A percentile compares a stretch with the other conserved stretches of the same genome.
These are phyloP conservation scores for Trichosphaerium sp. DNA, from an alignment of 78 protist genomes.

Conservation along the genomic window DNA sequence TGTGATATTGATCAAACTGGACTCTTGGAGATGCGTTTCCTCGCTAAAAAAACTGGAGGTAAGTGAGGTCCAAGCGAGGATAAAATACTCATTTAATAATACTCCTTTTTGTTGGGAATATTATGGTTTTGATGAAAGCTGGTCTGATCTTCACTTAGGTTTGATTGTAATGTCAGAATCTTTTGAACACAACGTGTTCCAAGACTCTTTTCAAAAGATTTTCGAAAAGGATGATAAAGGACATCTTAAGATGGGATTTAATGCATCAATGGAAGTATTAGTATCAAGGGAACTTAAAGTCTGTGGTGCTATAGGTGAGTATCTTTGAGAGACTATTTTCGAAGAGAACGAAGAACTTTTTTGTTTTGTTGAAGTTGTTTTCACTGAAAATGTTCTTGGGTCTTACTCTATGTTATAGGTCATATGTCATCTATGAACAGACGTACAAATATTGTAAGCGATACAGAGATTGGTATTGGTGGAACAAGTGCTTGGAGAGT, in stretches of 20 bases:
- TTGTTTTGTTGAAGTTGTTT: too few species aligned
- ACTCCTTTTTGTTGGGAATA: neutral
- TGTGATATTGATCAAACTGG: conserved; percentile 87
- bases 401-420: too few species aligned
- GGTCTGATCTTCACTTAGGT: conserved; percentile 26
- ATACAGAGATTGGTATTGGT: conserved; percentile 89
- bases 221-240: conserved; percentile 26
- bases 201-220: conserved; percentile 60
- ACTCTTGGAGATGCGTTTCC: conserved; percentile 65
- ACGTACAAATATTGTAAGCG: too few species aligned
- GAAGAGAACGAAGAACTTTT: too few species aligned
- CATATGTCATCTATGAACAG: too few species aligned
- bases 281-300: conserved; percentile 61
- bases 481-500: conserved; percentile 84
- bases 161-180: conserved; percentile 74
- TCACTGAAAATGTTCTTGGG: too few species aligned
- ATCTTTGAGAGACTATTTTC: too few species aligned
- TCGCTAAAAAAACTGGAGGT: conserved; percentile 56
- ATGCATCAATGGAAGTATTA: conserved; percentile 58
- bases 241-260: conserved; percentile 48
- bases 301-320: conserved; percentile 84
- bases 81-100: too few species aligned
- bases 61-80: neutral
- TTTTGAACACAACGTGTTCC: conserved; percentile 66
- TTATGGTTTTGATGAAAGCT: too few species aligned